Evolutionary conservation across 2,329 filamentous ascomycete genomes (phyloP).

Genomic region (Colletotrichum trifolii): DNA sequence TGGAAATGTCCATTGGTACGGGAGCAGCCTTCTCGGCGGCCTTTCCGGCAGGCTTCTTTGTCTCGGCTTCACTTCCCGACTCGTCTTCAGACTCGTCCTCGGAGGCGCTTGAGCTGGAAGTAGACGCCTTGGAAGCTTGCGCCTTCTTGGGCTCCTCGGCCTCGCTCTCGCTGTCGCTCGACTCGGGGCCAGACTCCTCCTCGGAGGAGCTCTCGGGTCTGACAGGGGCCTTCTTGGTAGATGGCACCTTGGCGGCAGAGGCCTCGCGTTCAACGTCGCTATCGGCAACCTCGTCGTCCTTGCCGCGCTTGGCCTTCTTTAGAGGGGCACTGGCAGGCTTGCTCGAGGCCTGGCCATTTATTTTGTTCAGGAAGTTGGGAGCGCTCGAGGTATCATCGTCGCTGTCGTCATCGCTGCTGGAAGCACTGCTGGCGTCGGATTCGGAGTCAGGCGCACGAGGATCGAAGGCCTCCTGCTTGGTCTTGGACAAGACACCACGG

Average conservation of each 20-base stretch:
- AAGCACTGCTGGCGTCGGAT: constrained; percentile 39
- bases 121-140: too few relatives aligned
- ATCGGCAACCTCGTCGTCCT: constrained; percentile 54
- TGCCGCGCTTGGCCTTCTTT: constrained; percentile 41
- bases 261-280: constrained; percentile 53
- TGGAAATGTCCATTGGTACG: constrained; percentile 37
- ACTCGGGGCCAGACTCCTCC: constrained; percentile 38
- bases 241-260: constrained; percentile 35
- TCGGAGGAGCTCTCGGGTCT: constrained; percentile 37
- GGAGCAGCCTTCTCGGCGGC: constrained; percentile 22
- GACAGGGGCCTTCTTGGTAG: constrained; percentile 38
- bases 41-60: constrained; percentile 37
- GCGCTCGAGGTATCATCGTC: constrained; percentile 15
- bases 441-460: constrained; percentile 34
- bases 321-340: constrained; percentile 27
- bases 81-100: background rate
- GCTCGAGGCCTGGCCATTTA: constrained; percentile 31
- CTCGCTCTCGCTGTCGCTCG: constrained; percentile 43
- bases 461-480: constrained; percentile 38
- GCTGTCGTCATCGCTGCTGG: constrained; percentile 44
- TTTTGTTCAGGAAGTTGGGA: constrained; percentile 10
- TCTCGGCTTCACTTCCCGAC: background rate
- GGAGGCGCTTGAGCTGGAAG: too few relatives aligned
- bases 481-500: constrained; percentile 29
- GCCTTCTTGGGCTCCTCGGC: constrained; percentile 36